These are phyloP conservation scores for Fraxinus xanthoxyloides DNA, from an alignment of 305 asterid genomes.

Conservation along the genomic window DNA sequence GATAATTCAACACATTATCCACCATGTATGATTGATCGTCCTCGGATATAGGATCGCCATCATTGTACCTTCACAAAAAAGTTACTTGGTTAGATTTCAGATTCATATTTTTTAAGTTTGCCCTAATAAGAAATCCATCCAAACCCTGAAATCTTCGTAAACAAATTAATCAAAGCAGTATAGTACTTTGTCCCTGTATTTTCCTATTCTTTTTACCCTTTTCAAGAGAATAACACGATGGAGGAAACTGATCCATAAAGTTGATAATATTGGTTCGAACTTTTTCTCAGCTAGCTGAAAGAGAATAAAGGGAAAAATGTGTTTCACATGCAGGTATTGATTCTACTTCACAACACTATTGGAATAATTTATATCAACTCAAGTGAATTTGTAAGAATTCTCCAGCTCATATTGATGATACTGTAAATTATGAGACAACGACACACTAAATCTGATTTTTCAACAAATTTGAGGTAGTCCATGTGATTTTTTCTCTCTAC, in stretches of 20 bases:
- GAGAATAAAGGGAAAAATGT: neutral
- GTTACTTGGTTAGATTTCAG: conserved; percentile 5
- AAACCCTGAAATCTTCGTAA: conserved; percentile 8
- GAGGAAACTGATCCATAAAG: neutral
- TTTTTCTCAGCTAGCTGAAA: neutral
- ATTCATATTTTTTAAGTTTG: neutral
- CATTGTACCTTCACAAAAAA: conserved; percentile 64
- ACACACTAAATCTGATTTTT: neutral
- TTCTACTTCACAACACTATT: neutral
- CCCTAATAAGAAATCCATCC: neutral
- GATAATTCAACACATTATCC: conserved; percentile 76
- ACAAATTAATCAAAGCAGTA: neutral
- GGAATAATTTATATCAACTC: neutral
- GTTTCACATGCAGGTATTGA: neutral
- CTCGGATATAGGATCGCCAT: conserved; percentile 73
- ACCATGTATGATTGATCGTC: conserved; percentile 78
- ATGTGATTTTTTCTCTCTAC: neutral
- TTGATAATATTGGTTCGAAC: neutral
- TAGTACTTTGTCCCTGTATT: neutral
- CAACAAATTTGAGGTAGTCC: neutral
- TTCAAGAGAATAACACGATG: neutral
- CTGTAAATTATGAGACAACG: neutral
- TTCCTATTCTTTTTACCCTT: neutral
- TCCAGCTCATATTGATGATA: neutral
- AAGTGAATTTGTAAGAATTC: conserved; percentile 9